Base-by-base conservation (phyloP, 768 basidiomycete species). In the Steccherinum ochraceum region DNA sequence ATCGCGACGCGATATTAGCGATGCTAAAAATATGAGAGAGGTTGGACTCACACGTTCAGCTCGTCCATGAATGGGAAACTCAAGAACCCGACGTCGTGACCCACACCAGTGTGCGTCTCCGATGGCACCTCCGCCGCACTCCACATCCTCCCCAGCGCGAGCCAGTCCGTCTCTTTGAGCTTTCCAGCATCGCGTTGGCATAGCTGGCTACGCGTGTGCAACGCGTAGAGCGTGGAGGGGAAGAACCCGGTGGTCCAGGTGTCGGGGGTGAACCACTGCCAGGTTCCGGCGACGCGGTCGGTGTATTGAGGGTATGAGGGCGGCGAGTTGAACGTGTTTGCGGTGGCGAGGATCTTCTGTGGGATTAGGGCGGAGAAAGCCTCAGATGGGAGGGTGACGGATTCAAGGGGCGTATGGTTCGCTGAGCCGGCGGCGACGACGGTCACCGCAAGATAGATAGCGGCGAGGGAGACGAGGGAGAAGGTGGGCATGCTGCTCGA, bases 161-260 rank as follows among this genome's bases (percentile, higher is more conserved):
- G 57, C 83, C 84, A 88, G 56, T 83, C 71, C n/a, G 70, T 68
- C n/a, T 64, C 71, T 43, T 75, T 73, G 2, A 63, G 63, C 1
- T 64, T 50, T 5, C 67, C 67, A 0, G 71, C 55, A 20, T 67
- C 64, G 10, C 19, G 7, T 16, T 56, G 58, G 56, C 84, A 86
- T 3, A 83, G 65, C 18, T 7, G 7, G 49, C 72, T 68, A 20
- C 85, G 72, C 40, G 73, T 71, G 59, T 83, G 73, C 48, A 86
- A 65, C 12, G 77, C 81, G 55, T 86, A 86, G 23, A 75, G 65
- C 2, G 77, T 77, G 10, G 72, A 72, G 1, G 83, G 81, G 62
- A 86, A 80, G 70, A 86, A 86, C 0, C 82, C 83, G 1, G 80
- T 77, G 0, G 83, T 83, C 83, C 84, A 86, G 2, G 76, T 77